Evolutionary conservation across 2,329 filamentous ascomycete species (phyloP), one percentile per base, ranked within the genome.

Genomic region (Clarireedia sp.): DNA sequence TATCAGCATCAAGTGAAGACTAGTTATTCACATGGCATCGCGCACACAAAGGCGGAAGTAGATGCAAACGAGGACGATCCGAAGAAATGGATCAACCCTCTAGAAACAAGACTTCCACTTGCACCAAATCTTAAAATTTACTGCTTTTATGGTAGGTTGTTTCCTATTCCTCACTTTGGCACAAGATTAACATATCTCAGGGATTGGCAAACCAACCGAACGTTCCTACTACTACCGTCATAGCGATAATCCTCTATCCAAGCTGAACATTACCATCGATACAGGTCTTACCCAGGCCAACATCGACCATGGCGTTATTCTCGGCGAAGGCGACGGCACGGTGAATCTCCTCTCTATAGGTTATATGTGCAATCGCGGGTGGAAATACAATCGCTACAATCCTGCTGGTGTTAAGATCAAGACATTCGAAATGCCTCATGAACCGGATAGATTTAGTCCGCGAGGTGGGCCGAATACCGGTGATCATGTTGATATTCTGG

Each of bases 301-400:
- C 3, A 76, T 83, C 4, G 91, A 99, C 68, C 94, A 88, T 62
- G 94, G 94, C 23, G 90, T 99, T n/a, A 78, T 95, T 36, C 86
- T 96, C 78, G 92, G 92, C 38, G 94, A 97, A 70, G 94, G 94
- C 3, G 94, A 99, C 64, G 94, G 94, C 1, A 99, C 94, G 0
- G 94, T 99, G 43, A 95, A 91, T 61, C 72, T 99, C n/a, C 73
- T 99, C 10, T 95, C 88, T 63, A 83, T 84, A 0, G 94, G 92
- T 2, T 99, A 97, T 70, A 97, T 99, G 94, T 99, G 94, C 70
- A 87, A 90, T 63, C 90, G 86, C 65, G 94, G 94, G 3, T 99
- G 94, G 94, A 84, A 85, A 56, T 87, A 96, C 71, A 90, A 90
- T 71, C 81, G 94, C 37, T 99, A 95, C 70, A 99, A 99, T 66